Evolutionary conservation across 2,329 filamentous ascomycete species (phyloP).

Genomic region (Colletotrichum coccodes): DNA sequence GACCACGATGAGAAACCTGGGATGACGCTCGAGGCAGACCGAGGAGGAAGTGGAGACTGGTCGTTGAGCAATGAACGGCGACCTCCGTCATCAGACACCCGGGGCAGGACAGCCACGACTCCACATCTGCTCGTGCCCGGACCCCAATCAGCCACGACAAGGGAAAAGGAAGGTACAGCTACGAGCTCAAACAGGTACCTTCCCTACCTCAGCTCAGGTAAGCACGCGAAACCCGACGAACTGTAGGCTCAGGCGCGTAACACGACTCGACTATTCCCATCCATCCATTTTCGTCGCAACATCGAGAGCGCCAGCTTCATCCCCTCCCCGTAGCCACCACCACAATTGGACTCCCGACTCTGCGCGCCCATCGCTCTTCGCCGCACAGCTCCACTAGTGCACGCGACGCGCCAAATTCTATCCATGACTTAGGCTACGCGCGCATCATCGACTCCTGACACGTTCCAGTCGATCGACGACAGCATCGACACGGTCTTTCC

Average conservation of each 20-base stretch:
- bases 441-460: slow-evolving; percentile 22
- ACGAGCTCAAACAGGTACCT: slow-evolving; percentile 7
- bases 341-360: slow-evolving; percentile 12
- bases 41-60: slow-evolving; percentile 8
- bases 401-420: slow-evolving; percentile 13
- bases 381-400: background rate
- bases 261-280: slow-evolving; percentile 27
- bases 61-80: slow-evolving; percentile 16
- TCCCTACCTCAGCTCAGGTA: slow-evolving; percentile 31
- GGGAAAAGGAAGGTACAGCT: slow-evolving; percentile 18
- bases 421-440: slow-evolving; percentile 28
- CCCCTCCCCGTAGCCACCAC: slow-evolving; percentile 21
- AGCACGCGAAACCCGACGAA: slow-evolving; percentile 34
- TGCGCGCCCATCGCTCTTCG: background rate
- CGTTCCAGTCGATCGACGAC: slow-evolving; percentile 24
- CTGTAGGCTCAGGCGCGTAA: slow-evolving; percentile 32
- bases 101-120: slow-evolving; percentile 1
- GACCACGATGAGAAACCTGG: background rate
- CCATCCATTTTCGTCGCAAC: slow-evolving; percentile 33
- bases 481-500: slow-evolving; percentile 27
- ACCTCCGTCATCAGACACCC: slow-evolving; percentile 27
- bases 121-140: slow-evolving; percentile 21
- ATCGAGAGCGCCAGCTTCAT: slow-evolving; percentile 11
- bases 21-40: background rate
- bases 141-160: slow-evolving; percentile 23